These are phyloP conservation scores for Leccinum subfulvum DNA, from an alignment of 1,284 basidiomycete genomes.

Conservation along the genomic window DNA sequence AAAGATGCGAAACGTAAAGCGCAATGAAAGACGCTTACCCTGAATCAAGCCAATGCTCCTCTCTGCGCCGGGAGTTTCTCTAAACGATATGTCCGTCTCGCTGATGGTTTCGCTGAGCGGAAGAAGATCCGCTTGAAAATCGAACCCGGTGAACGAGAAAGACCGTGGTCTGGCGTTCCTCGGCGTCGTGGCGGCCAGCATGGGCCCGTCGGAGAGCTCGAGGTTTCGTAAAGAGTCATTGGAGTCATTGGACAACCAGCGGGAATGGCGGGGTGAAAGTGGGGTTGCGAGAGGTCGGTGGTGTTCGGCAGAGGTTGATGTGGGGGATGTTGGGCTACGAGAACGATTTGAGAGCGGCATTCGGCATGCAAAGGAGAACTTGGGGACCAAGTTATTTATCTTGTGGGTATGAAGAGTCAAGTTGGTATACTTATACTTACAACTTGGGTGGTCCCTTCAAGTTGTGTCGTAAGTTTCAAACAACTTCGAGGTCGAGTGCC, in stretches of 20 bases:
- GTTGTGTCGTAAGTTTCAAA: neutral
- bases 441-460: neutral
- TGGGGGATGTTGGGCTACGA: conserved; percentile 15
- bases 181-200: conserved; percentile 27
- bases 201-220: conserved; percentile 67
- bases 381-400: neutral
- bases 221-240: conserved; percentile 74
- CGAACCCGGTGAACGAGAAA: conserved; percentile 74
- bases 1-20: conserved; percentile 1
- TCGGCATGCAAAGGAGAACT: conserved; percentile 9
- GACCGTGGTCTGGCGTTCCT: conserved; percentile 48
- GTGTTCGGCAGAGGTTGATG: conserved; percentile 15
- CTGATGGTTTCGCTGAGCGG: conserved; percentile 75
- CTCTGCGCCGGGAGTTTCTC: conserved; percentile 53
- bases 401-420: neutral
- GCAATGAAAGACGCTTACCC: conserved; percentile 46
- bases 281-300: conserved; percentile 35
- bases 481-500: neutral
- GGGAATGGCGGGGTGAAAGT: conserved; percentile 37
- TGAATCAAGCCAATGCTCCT: conserved; percentile 78
- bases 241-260: conserved; percentile 48
- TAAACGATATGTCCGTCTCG: conserved; percentile 52
- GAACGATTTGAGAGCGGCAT: conserved; percentile 25
- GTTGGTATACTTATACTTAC: neutral
- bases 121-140: conserved; percentile 75